These are phyloP conservation scores for Paraleonurus japonicus DNA, from an alignment of 257 asterid genomes.

Conservation along the genomic window DNA sequence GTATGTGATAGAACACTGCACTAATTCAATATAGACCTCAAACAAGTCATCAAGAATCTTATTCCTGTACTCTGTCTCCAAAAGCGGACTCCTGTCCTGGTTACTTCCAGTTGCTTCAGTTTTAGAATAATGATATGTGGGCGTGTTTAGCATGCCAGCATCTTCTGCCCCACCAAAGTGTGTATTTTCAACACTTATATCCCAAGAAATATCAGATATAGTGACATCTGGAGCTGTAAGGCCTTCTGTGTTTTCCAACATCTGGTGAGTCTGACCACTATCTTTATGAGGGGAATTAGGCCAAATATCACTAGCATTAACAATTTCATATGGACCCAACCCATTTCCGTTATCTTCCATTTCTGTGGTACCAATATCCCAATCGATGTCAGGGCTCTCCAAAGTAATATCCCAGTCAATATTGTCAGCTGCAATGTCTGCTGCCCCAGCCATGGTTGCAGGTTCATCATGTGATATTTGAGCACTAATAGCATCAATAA, in stretches of 20 bases:
- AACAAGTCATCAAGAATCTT: conserved; percentile 91
- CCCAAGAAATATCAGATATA: conserved; percentile 72
- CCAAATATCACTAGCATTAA: conserved; percentile 71
- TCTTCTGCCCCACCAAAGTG: conserved; percentile 44
- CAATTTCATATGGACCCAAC: conserved; percentile 89
- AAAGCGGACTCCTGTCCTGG: conserved; percentile 72
- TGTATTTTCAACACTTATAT: conserved; percentile 64
- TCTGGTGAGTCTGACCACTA: conserved; percentile 35
- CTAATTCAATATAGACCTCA: conserved; percentile 55
- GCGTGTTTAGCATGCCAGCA: conserved; percentile 34
- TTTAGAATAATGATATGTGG: conserved; percentile 25
- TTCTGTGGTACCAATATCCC: conserved; percentile 81
- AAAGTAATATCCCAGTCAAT: conserved; percentile 90
- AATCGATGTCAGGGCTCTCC: conserved; percentile 85
- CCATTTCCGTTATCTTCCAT: conserved; percentile 83
- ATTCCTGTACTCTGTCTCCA: conserved; percentile 94
- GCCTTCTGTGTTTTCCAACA: conserved; percentile 33
- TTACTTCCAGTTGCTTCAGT: conserved; percentile 37
- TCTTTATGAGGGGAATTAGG: conserved; percentile 49
- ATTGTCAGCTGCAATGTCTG: conserved; percentile 43
- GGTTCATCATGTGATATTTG: conserved; percentile 39
- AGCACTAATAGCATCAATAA: conserved; percentile 34
- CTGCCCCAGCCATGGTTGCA: conserved; percentile 31
- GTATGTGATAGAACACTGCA: background rate
- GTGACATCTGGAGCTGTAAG: conserved; percentile 42